phyloP scores from a whole-genome alignment of 75 land plant species.

The Pinus tabuliformis region DNA sequence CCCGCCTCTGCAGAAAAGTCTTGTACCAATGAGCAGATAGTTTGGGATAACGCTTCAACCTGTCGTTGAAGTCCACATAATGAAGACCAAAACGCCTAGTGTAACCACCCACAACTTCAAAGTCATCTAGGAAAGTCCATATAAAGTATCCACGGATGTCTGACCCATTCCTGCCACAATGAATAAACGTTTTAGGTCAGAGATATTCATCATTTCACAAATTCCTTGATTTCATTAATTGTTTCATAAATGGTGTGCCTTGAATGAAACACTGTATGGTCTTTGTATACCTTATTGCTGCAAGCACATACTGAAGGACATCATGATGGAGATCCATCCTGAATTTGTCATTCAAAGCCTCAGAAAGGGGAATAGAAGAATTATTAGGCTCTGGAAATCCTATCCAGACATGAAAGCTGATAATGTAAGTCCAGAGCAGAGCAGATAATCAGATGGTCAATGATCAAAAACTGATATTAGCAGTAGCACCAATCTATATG shows the following conservation, averaged over 20 bases:
- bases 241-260: neutral
- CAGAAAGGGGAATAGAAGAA: no score
- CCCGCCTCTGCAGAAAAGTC: conserved; percentile 9
- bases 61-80: conserved; percentile 29
- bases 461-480: no score
- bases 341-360: no score
- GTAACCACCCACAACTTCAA: conserved; percentile 17
- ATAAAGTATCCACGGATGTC: conserved; percentile 16
- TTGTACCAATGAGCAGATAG: conserved; percentile 32
- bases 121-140: conserved; percentile 28
- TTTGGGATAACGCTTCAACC: conserved; percentile 19
- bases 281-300: neutral
- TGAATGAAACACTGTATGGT: neutral
- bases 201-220: neutral
- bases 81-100: conserved; percentile 25
- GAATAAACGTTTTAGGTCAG: neutral
- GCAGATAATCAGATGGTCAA: no score
- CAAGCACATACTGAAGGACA: no score
- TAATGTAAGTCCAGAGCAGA: neutral
- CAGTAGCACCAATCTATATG: no score
- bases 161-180: conserved; percentile 23
- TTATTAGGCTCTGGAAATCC: no score
- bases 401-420: no score
- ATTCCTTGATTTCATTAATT: neutral
- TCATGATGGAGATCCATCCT: no score